Evolutionary conservation across 441 rosid genomes (phyloP), one percentile per base, ranked within the genome.

Genomic region (Erodium texanum): DNA sequence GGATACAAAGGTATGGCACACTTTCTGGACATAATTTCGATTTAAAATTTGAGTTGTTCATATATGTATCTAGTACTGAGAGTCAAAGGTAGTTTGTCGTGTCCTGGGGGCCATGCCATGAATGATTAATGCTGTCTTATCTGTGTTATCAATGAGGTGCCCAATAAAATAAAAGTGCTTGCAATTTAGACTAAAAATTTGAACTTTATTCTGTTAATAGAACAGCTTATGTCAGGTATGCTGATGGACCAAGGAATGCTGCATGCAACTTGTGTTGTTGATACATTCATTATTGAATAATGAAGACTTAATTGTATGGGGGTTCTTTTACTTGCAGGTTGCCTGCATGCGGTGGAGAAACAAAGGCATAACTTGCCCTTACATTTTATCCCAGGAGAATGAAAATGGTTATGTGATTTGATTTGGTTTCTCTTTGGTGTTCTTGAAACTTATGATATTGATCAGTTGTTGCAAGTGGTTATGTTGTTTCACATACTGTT

Each of bases 291-390:
- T 58, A 24, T 68, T 48, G 62, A 20, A 24, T 58, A 14, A 68
- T 7, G 67, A 59, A 62, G 24, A 68, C 18, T 50, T 12, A 41
- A 41, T 45, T 63, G 43, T 29, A n/a, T 24, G 32, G 74, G 54
- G 6, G 56, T 67, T 12, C 22, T 32, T 58, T 64, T 54, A 56
- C 48, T 63, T 58, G 54, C 43, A 48, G 74, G 62, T 58, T 74
- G 65, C 58, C 73, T 62, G 58, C 64, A 65, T 58, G 14, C 29
- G 15, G n/a, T 15, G 24, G 65, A 48, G n/a, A 59, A 64, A 66
- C 34, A 29, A 29, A 29, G 1, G 34, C 15, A 19, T 20, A 7
- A 7, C 20, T 7, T 54, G 61, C 61, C 24, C 61, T 19, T 20
- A 19, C 18, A 54, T 19, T 18, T 54, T 18, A 18, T 54, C 24